Percentiles rank a stretch among this genome's conserved stretches.
phyloP scores from a whole-genome alignment of 2,329 filamentous ascomycete species.

The Sclerotinia minor region DNA sequence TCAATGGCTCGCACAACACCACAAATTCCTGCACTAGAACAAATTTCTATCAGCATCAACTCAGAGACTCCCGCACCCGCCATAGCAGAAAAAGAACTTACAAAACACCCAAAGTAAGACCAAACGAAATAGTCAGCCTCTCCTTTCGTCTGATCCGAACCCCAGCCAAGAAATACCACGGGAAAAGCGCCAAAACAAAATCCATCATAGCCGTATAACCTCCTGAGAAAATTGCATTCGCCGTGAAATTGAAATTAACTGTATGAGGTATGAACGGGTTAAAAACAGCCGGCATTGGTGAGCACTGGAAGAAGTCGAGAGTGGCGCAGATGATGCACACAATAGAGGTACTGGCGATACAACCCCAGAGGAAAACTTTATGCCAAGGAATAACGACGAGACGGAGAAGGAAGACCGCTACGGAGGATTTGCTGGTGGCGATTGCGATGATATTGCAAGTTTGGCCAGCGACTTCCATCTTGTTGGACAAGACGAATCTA shows the following conservation, averaged over 20 bases:
- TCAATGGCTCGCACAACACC: conserved; percentile 15
- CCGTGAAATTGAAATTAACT: conserved; percentile 11
- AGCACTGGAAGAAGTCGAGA: conserved; percentile 6
- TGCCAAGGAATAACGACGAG: conserved; percentile 20
- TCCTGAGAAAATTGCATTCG: conserved; percentile 11
- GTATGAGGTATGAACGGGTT: conserved; percentile 12
- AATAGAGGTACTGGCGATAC: conserved; percentile 1
- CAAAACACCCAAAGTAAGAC: conserved; percentile 20
- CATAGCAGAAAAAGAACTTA: neutral
- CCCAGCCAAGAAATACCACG: conserved; percentile 13
- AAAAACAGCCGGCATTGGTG: conserved; percentile 8
- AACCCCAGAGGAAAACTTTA: conserved; percentile 4
- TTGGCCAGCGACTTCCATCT: conserved; percentile 22
- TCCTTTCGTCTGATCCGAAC: conserved; percentile 18
- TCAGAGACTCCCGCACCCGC: neutral
- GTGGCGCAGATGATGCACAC: neutral
- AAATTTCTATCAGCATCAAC: neutral
- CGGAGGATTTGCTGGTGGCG: conserved; percentile 9
- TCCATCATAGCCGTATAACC: conserved; percentile 14
- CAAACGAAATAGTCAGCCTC: conserved; percentile 15
- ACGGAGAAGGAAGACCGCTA: conserved; percentile 19
- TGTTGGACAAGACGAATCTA: conserved; percentile 16
- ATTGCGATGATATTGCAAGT: conserved; percentile 20
- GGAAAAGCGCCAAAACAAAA: conserved; percentile 17
- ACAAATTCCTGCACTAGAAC: conserved; percentile 14